These are phyloP conservation scores for Pestalotiopsis fici DNA, from an alignment of 2,329 filamentous ascomycete species.

Conservation along the genomic window DNA sequence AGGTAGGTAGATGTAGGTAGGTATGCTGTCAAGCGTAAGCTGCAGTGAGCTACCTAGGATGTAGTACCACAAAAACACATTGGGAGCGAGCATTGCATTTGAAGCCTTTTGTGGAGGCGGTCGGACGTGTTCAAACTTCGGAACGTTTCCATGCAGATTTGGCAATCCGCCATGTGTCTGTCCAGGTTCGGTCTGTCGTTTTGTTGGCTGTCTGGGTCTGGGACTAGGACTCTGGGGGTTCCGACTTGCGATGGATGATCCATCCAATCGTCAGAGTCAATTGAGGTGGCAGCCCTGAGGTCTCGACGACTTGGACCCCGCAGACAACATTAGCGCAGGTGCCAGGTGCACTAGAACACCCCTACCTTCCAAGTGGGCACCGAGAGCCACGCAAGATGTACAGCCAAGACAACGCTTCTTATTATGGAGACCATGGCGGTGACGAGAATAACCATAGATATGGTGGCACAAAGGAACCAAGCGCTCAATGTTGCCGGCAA, in stretches of 20 bases:
- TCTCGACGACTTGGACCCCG: not conserved
- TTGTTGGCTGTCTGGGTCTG: too few species aligned
- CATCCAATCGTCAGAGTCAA: not conserved
- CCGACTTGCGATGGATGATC: not conserved
- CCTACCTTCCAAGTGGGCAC: too few species aligned
- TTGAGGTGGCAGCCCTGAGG: not conserved
- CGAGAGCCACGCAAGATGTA: too few species aligned
- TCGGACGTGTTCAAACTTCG: not conserved
- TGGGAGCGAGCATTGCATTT: not conserved
- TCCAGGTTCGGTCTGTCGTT: too few species aligned
- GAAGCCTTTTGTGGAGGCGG: not conserved
- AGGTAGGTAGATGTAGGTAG: not conserved
- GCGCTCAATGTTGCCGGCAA: not conserved
- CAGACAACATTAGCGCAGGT: not conserved
- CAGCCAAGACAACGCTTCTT: not conserved
- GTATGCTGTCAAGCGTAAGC: not conserved
- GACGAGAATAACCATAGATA: not conserved
- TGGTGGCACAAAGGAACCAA: not conserved
- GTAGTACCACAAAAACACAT: not conserved
- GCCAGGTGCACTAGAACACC: too few species aligned
- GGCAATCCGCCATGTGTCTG: not conserved
- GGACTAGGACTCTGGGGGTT: not conserved
- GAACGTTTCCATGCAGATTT: not conserved
- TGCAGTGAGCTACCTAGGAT: not conserved
- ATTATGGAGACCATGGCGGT: not conserved